Evolutionary conservation across 495 filamentous ascomycete genomes (phyloP).

Genomic region (Elaphomyces granulatus): DNA sequence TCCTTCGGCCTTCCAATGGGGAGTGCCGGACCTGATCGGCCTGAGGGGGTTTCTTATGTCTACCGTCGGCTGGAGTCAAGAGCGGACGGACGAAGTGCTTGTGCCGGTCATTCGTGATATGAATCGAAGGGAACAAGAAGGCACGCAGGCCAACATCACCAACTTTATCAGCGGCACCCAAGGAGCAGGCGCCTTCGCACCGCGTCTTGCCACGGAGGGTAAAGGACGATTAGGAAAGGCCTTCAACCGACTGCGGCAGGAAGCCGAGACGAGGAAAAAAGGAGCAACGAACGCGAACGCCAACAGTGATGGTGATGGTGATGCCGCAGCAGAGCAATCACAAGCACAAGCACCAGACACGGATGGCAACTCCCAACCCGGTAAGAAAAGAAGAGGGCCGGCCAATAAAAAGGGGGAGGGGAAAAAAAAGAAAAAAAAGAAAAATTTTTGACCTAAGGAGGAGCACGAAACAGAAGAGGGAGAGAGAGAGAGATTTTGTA

Average conservation of each 20-base stretch:
- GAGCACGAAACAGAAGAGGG: no score
- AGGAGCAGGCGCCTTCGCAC: constrained; percentile 63
- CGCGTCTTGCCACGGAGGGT: constrained; percentile 43
- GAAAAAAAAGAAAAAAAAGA: no score
- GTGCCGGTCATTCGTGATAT: constrained; percentile 91
- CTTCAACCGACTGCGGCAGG: constrained; percentile 48
- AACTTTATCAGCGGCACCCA: constrained; percentile 57
- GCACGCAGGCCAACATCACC: constrained; percentile 95
- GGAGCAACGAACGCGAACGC: no score
- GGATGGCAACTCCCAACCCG: no score
- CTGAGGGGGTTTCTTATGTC: constrained; percentile 75
- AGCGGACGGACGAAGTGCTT: constrained; percentile 85
- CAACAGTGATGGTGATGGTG: no score
- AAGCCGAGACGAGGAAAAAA: constrained; percentile 29
- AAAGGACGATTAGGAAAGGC: constrained; percentile 77
- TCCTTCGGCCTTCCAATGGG: constrained; percentile 78
- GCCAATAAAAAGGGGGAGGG: no score
- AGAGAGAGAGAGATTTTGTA: no score
- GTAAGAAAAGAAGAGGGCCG: no score
- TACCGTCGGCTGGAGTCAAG: constrained; percentile 86
- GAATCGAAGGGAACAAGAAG: constrained; percentile 73
- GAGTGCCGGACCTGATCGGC: constrained; percentile 80
- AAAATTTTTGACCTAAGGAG: no score
- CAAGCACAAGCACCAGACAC: no score
- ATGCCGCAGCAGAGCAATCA: no score